These are phyloP conservation scores for Aulographum hederae DNA, from an alignment of 2,329 filamentous ascomycete species.

Conservation along the genomic window DNA sequence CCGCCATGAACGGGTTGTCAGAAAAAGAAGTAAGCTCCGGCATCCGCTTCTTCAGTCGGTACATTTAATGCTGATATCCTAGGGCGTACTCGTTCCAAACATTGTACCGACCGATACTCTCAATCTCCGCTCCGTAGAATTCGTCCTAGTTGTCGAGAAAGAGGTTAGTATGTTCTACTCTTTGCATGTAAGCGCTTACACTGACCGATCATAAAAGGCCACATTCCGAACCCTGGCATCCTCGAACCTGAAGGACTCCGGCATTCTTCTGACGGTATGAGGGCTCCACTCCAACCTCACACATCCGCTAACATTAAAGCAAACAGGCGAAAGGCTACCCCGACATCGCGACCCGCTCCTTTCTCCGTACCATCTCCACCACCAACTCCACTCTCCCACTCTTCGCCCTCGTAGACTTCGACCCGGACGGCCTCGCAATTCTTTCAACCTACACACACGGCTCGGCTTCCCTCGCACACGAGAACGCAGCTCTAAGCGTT, in stretches of 20 bases:
- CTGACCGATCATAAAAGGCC: conserved; percentile 33
- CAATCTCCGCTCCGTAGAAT: conserved; percentile 31
- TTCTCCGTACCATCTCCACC: conserved; percentile 37
- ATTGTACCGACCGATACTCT: conserved; percentile 30
- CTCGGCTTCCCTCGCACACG: conserved; percentile 43
- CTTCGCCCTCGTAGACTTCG: conserved; percentile 51
- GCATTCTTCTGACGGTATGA: background rate
- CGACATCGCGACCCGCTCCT: conserved; percentile 49
- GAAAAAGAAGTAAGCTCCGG: conserved; percentile 18
- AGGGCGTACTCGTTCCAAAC: conserved; percentile 45
- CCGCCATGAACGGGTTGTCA: conserved; percentile 19
- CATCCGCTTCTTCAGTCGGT: background rate
- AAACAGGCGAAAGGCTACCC: conserved; percentile 64
- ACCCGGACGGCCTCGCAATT: conserved; percentile 60
- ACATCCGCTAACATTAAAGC: conserved; percentile 2
- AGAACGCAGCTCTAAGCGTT: conserved; percentile 29
- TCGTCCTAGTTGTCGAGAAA: conserved; percentile 64
- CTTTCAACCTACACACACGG: conserved; percentile 56
- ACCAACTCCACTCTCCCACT: conserved; percentile 29
- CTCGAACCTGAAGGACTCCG: conserved; percentile 18
- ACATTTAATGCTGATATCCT: background rate
- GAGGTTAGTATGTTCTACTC: conserved; percentile 31
- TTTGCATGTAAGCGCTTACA: background rate
- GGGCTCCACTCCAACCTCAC: background rate
- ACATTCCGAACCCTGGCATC: conserved; percentile 51